Conservation (phyloP, 2,329 filamentous ascomycete species). For the Blumeriella jaapii region DNA sequence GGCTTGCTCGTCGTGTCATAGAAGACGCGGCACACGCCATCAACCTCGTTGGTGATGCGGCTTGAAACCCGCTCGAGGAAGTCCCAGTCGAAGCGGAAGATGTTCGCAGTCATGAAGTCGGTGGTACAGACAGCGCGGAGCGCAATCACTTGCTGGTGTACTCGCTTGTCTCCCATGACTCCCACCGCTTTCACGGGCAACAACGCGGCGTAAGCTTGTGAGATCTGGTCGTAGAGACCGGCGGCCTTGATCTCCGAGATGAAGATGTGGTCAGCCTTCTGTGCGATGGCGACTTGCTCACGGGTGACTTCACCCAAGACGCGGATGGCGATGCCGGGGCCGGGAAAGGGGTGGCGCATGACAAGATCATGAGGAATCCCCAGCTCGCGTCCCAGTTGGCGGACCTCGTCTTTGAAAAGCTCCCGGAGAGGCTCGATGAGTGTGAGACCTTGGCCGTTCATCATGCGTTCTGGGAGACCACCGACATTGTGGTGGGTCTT, state of each 20-base stretch:
- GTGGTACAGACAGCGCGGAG: conserved; percentile 49
- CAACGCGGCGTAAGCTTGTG: conserved; percentile 59
- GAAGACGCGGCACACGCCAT: conserved; percentile 56
- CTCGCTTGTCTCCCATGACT: conserved; percentile 57
- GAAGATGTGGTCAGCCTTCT: conserved; percentile 70
- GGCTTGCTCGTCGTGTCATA: conserved; percentile 51
- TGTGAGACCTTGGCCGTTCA: conserved; percentile 41
- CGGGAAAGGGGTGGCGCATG: conserved; percentile 68
- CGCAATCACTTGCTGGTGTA: conserved; percentile 51
- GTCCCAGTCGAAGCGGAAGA: conserved; percentile 39
- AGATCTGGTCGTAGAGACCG: conserved; percentile 61
- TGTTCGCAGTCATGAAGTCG: conserved; percentile 31
- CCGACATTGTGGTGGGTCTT: conserved; percentile 65
- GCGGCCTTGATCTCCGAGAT: conserved; percentile 63
- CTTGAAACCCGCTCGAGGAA: conserved; percentile 55
- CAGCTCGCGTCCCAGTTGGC: conserved; percentile 55
- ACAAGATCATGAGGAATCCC: conserved; percentile 65
- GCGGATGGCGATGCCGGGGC: conserved; percentile 57
- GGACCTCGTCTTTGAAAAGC: conserved; percentile 77
- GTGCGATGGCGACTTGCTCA: conserved; percentile 66
- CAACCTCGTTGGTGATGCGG: conserved; percentile 57
- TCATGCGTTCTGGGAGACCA: conserved; percentile 48
- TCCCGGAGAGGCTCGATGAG: conserved; percentile 70
- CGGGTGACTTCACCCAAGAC: conserved; percentile 73
- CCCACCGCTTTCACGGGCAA: conserved; percentile 54